Evolutionary conservation across 768 basidiomycete species (phyloP), one percentile per base, ranked within the genome.

Genomic region (Rhizopogon salebrosus): DNA sequence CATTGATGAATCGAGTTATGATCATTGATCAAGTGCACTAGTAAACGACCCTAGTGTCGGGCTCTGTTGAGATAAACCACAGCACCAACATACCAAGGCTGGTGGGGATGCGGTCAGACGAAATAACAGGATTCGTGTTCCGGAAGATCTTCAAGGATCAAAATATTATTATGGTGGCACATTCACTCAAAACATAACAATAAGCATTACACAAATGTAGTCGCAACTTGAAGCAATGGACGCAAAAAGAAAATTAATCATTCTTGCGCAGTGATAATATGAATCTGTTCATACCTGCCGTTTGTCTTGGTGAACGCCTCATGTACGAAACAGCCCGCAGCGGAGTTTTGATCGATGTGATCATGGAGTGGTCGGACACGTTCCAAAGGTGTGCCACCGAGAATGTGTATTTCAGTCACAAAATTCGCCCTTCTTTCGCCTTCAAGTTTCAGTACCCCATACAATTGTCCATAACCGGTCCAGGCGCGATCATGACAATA

Each of bases 401-500:
- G 45, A 29, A 46, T 34, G 11, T 11, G 31, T 34, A 34, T 34
- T 34, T 34, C 11, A 16, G 20, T 22, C 29, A 2, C 9, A 20
- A 22, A 34, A 6, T 10, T 22, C 22, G 8, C 9, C 29, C 23
- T 46, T 14, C 45, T 22, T 46, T 46, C n/a, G 22, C 29, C 20
- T 16, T 16, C 43, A 46, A 46, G 31, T 34, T 16, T 14, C 8
- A 31, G 10, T 6, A 46, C 22, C 18, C 20, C 29, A 14, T 22
- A 7, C 29, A 22, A 20, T 20, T 16, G 2, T 14, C 20, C 13
- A 9, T 11, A 20, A 22, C 14, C 31, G 20, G 31, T 22, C 14
- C 45, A 1, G n/a, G 14, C 31, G 7, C 8, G 31, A 34, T n/a
- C 53, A 7, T 40, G 45, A 62, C 60, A 55, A 54, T 65, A n/a